Conservation (phyloP, 2,329 filamentous ascomycete species). For the Aspergillus flavus region DNA sequence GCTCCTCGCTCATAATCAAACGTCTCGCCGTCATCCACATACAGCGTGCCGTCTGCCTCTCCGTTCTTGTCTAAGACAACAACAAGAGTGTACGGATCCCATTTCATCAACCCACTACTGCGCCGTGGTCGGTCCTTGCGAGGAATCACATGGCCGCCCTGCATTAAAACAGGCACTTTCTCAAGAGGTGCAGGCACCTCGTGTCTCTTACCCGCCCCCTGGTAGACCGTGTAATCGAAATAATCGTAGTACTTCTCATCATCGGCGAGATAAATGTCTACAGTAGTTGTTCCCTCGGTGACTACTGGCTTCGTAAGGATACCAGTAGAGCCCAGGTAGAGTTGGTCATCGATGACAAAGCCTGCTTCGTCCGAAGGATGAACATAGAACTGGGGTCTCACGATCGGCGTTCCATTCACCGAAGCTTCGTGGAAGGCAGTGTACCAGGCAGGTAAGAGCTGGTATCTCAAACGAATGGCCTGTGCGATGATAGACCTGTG, state of each 20-base stretch:
- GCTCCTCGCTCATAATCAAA: conserved; percentile 85
- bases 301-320: conserved; percentile 91
- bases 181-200: conserved; percentile 78
- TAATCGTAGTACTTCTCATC: conserved; percentile 93
- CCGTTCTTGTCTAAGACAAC: conserved; percentile 69
- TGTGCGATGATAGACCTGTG: conserved; percentile 85
- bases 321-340: conserved; percentile 86
- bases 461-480: conserved; percentile 84
- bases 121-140: conserved; percentile 86
- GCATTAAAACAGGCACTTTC: conserved; percentile 87
- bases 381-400: conserved; percentile 90
- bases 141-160: conserved; percentile 87
- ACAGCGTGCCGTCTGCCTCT: conserved; percentile 78
- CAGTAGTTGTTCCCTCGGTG: conserved; percentile 70
- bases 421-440: conserved; percentile 93
- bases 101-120: conserved; percentile 86
- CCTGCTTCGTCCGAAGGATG: conserved; percentile 83
- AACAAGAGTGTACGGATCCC: conserved; percentile 92
- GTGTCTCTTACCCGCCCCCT: conserved; percentile 69
- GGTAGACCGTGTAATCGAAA: conserved; percentile 79
- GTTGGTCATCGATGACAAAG: conserved; percentile 89
- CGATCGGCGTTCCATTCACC: conserved; percentile 78
- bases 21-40: conserved; percentile 90
- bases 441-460: conserved; percentile 90
- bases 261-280: conserved; percentile 85